Evolutionary conservation across 2,329 filamentous ascomycete species (phyloP), one percentile per base, ranked within the genome.

Genomic region (Aureobasidium sp.): DNA sequence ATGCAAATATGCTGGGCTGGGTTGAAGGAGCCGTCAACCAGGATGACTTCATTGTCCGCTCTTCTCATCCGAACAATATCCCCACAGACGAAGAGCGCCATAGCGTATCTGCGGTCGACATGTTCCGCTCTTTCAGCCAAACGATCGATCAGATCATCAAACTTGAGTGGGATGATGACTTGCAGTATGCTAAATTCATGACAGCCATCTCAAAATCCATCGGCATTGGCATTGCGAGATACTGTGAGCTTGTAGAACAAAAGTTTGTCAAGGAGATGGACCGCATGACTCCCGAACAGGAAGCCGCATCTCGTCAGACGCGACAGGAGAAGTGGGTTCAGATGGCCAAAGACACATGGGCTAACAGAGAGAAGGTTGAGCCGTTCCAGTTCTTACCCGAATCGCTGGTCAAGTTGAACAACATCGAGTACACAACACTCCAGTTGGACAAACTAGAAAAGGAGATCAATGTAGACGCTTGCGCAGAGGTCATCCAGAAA

Each of bases 371-470:
- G 65, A 96, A 92, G 74, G 86, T 94, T 44, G 93, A 97, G 70
- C 94, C 94, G 0, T 99, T 97, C 75, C 92, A 97, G 66, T 99
- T 99, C 76, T 94, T 91, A 67, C 86, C 91, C 2, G 89, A 96
- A 90, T 97, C 92, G 5, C 89, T 99, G 68, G 91, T 99, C 65
- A 99, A 97, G 75, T 83, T 99, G 67, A 99, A 99, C 79, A 96
- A 99, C 70, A 87, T 99, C 66, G 93, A 97, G 75, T 97, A 91
- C 75, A 93, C 92, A 5, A 91, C 96, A 76, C 84, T 91, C 62
- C 90, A 96, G 70, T 82, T 99, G 58, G 94, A 99, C 72, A 91
- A 89, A 73, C 81, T 99, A 7, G 93, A 97, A 72, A 87, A 84
- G 70, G 85, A 87, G 63, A 90, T 97, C 79, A 92, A 97, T 68